phyloP scores from a whole-genome alignment of 2,329 filamentous ascomycete species.

The Xenoacremonium recifei region DNA sequence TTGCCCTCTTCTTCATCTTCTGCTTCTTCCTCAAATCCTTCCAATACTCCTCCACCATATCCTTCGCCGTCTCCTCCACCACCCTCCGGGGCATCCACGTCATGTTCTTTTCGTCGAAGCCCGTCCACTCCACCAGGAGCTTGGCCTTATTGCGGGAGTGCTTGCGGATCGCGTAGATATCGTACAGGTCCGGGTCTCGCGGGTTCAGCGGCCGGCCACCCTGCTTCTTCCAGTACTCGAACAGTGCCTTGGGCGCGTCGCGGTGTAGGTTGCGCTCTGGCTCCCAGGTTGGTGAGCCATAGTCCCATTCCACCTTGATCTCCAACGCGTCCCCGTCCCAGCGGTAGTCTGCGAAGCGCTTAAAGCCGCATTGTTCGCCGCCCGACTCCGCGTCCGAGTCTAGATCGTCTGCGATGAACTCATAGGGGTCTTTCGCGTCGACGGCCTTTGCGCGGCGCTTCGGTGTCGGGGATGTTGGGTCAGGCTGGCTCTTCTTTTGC shows the following conservation, averaged over 20 bases:
- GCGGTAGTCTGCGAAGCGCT: conserved; percentile 25
- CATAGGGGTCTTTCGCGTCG: not conserved
- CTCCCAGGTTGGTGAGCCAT: conserved; percentile 32
- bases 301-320: conserved; percentile 31
- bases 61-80: conserved; percentile 26
- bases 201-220: conserved; percentile 33
- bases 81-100: conserved; percentile 28
- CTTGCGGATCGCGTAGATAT: conserved; percentile 32
- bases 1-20: too few relatives aligned
- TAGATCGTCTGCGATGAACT: not conserved
- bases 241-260: conserved; percentile 29
- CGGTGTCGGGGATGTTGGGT: too few relatives aligned
- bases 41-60: conserved; percentile 29
- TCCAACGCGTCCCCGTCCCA: conserved; percentile 29
- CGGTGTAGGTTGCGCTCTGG: conserved; percentile 31
- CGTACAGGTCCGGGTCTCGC: conserved; percentile 27
- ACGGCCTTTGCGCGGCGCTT: not conserved
- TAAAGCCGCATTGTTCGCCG: conserved; percentile 17
- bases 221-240: conserved; percentile 31
- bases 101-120: conserved; percentile 26
- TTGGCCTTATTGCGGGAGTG: conserved; percentile 27
- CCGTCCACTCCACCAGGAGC: conserved; percentile 36
- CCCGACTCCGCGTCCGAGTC: conserved; percentile 8
- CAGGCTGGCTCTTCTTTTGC: too few relatives aligned
- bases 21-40: conserved; percentile 9